Conservation (phyloP, 176 grass and related monocot species). For the Carex pumila region DNA sequence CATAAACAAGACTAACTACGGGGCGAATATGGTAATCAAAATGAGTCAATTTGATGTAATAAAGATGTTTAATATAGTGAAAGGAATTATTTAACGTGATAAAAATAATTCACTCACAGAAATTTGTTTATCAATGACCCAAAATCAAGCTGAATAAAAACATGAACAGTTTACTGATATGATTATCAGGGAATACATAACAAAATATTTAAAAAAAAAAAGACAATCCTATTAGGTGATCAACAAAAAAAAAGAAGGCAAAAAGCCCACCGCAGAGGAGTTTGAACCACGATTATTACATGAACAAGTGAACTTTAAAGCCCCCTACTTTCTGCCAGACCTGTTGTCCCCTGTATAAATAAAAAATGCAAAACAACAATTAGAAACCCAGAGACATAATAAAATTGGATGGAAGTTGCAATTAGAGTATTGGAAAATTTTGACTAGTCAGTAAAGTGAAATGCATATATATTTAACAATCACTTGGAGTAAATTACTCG, state of each 20-base stretch:
- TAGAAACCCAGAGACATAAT: neutral
- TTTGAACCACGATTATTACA: slow-evolving; percentile 8
- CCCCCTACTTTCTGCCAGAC: neutral
- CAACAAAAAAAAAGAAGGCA: neutral
- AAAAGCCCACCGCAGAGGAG: neutral
- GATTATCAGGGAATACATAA: neutral
- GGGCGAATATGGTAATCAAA: neutral
- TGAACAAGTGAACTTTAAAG: neutral
- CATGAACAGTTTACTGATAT: neutral
- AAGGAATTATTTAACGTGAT: neutral
- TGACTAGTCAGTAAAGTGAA: neutral
- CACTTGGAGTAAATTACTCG: neutral
- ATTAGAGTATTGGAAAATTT: neutral
- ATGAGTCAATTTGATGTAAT: neutral
- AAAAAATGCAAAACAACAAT: neutral
- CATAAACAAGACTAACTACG: neutral
- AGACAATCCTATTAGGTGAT: neutral
- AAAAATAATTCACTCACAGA: neutral
- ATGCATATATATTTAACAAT: neutral
- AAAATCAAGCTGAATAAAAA: neutral
- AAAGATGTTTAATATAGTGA: neutral
- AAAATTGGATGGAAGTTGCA: neutral
- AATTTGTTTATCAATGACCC: neutral
- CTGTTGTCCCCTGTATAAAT: neutral
- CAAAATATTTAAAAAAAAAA: neutral